These are phyloP conservation scores for Lachnellula cervina DNA, from an alignment of 2,329 filamentous ascomycete species.

Conservation along the genomic window DNA sequence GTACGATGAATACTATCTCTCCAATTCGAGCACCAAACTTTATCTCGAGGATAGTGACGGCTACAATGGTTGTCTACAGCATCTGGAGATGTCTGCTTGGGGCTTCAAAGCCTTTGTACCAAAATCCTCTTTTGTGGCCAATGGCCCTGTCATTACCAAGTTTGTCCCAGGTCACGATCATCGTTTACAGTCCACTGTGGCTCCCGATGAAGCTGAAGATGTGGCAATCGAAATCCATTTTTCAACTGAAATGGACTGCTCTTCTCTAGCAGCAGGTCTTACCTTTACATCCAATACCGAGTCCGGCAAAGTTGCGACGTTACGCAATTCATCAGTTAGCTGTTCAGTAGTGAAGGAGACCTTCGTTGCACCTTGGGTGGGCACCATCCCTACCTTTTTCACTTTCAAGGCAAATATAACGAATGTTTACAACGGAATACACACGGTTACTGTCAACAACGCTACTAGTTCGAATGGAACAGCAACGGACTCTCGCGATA, in stretches of 20 bases:
- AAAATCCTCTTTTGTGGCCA: constrained; percentile 20
- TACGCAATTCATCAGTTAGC: constrained; percentile 41
- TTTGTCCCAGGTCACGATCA: constrained; percentile 52
- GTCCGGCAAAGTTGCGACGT: constrained; percentile 36
- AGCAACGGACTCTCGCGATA: constrained; percentile 39
- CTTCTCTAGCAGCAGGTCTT: constrained; percentile 46
- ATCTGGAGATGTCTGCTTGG: constrained; percentile 46
- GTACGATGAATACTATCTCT: constrained; percentile 50
- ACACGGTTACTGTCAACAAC: constrained; percentile 53
- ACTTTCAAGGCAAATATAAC: constrained; percentile 46
- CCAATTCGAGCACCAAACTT: constrained; percentile 35
- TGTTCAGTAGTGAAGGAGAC: constrained; percentile 39
- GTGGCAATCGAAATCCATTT: constrained; percentile 52
- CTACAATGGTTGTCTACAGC: constrained; percentile 54
- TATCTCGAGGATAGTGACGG: constrained; percentile 37
- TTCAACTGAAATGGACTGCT: constrained; percentile 57
- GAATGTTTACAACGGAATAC: constrained; percentile 56
- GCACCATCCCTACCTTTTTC: constrained; percentile 51
- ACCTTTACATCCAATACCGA: constrained; percentile 49
- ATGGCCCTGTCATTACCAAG: too few species aligned
- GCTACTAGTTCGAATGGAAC: constrained; percentile 30
- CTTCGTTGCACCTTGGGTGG: constrained; percentile 39
- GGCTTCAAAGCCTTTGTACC: constrained; percentile 56
- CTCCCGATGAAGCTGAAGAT: constrained; percentile 34
- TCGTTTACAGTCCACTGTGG: constrained; percentile 46